Conservation (phyloP, 768 basidiomycete species). For the Boletellus ananiceps region DNA sequence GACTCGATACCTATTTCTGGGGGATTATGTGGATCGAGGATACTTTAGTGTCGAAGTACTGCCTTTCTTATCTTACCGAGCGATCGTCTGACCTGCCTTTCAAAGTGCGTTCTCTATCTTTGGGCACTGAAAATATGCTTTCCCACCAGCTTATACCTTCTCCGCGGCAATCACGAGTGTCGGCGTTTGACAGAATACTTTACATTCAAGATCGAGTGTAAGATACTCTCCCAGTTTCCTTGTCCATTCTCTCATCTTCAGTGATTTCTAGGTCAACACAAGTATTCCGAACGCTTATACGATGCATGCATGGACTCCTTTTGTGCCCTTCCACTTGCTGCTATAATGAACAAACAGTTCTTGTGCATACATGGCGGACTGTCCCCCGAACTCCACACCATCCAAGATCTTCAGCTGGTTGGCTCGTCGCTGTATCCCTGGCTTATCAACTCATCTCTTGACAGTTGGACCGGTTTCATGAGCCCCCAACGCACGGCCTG, state of each 20-base stretch:
- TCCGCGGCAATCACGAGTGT: slow-evolving; percentile 65
- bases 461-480: slow-evolving; percentile 67
- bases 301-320: slow-evolving; percentile 73
- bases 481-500: slow-evolving; percentile 66
- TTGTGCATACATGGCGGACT: slow-evolving; percentile 72
- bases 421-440: slow-evolving; percentile 13
- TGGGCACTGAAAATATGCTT: slow-evolving; percentile 63
- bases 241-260: slow-evolving; percentile 3
- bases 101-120: slow-evolving; percentile 52
- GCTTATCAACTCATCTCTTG: not conserved
- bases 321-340: slow-evolving; percentile 66
- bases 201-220: slow-evolving; percentile 53
- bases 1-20: slow-evolving; percentile 69
- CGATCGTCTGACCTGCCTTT: slow-evolving; percentile 4
- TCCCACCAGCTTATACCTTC: slow-evolving; percentile 54
- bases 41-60: slow-evolving; percentile 72
- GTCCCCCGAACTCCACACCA: slow-evolving; percentile 63
- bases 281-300: slow-evolving; percentile 71
- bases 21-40: slow-evolving; percentile 72
- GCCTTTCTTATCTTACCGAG: not conserved
- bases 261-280: slow-evolving; percentile 53
- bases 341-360: slow-evolving; percentile 80
- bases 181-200: slow-evolving; percentile 64
- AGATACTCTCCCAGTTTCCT: not conserved
- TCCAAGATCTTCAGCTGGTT: slow-evolving; percentile 61